Percentiles rank a stretch among this genome's conserved stretches.
Evolutionary conservation across 768 basidiomycete genomes (phyloP).

Genomic region (Lactarius pseudohatsudake): DNA sequence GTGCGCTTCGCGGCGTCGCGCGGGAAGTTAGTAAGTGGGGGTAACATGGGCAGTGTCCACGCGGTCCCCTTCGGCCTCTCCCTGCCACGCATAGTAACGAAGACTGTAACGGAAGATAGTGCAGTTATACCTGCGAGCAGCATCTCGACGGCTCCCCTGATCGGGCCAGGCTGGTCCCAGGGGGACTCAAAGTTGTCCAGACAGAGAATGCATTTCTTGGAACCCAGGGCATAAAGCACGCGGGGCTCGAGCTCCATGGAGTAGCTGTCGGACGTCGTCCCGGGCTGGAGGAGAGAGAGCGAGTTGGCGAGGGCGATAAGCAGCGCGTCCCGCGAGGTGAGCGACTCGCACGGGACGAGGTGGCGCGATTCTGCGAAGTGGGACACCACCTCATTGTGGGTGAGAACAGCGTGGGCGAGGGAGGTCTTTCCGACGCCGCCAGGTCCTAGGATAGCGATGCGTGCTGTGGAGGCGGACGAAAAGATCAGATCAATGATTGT

Average conservation of each 20-base stretch:
- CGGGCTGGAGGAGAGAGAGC: constrained; percentile 27
- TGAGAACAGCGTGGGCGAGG: constrained; percentile 38
- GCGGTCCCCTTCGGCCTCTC: constrained; percentile 23
- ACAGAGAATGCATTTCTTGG: constrained; percentile 36
- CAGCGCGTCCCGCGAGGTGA: constrained; percentile 24
- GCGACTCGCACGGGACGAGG: constrained; percentile 39
- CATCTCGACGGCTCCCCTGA: constrained; percentile 19
- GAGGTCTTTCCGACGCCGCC: constrained; percentile 46
- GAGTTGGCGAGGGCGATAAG: constrained; percentile 32
- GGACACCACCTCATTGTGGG: constrained; percentile 29
- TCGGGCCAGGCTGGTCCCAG: constrained; percentile 34
- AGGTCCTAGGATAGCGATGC: constrained; percentile 31
- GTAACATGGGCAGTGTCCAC: constrained; percentile 24
- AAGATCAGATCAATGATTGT: constrained; percentile 13
- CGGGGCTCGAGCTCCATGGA: constrained; percentile 10
- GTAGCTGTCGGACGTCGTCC: constrained; percentile 6
- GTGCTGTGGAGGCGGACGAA: constrained; percentile 8
- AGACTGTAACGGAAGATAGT: constrained; percentile 20
- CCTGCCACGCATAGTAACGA: constrained; percentile 22
- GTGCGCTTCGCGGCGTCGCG: constrained; percentile 20
- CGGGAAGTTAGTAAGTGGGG: constrained; percentile 15
- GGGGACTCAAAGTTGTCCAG: constrained; percentile 45
- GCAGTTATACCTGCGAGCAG: constrained; percentile 19
- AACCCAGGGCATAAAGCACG: constrained; percentile 19
- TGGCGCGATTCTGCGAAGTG: constrained; percentile 33